A percentile compares a stretch with the other conserved stretches of the same genome.
Evolutionary conservation across 371 early-diverging fungal species (phyloP).

Genomic region (Syncephalis plumigaleata): DNA sequence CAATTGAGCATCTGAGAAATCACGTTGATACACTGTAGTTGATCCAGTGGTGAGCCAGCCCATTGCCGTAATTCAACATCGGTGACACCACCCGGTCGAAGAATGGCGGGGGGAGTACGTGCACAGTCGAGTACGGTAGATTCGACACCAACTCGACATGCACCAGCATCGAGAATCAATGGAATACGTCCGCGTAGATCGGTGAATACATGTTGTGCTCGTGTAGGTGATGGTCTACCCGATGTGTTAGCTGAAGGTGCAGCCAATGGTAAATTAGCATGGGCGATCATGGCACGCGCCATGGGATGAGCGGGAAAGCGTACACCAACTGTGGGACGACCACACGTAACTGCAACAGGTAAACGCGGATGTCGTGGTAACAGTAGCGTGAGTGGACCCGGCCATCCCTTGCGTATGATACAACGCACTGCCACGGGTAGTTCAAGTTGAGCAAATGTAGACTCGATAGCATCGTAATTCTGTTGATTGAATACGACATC

Average conservation of each 20-base stretch:
- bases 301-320: slow-evolving; percentile 91
- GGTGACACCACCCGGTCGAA: slow-evolving; percentile 98
- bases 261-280: slow-evolving; percentile 84
- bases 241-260: slow-evolving; percentile 99
- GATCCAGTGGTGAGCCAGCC: slow-evolving; percentile 25
- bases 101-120: slow-evolving; percentile 50
- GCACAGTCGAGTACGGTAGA: slow-evolving; percentile 88
- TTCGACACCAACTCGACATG: slow-evolving; percentile 89
- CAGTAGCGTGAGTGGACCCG: slow-evolving; percentile 95
- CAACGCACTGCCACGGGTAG: no score
- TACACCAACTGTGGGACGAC: slow-evolving; percentile 80
- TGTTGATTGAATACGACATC: no score
- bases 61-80: slow-evolving; percentile 45
- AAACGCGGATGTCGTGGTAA: slow-evolving; percentile 54
- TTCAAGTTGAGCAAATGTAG: slow-evolving; percentile 10
- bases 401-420: slow-evolving; percentile 49
- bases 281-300: slow-evolving; percentile 75
- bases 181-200: slow-evolving; percentile 79
- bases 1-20: slow-evolving; percentile 47
- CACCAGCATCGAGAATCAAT: slow-evolving; percentile 85
- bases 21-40: slow-evolving; percentile 59
- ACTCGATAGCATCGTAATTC: no score
- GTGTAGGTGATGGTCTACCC: slow-evolving; percentile 92
- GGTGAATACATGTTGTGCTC: slow-evolving; percentile 75
- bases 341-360: slow-evolving; percentile 68